Base-by-base conservation (phyloP, 1,284 basidiomycete species). In the Phellopilus nigrolimitatus region DNA sequence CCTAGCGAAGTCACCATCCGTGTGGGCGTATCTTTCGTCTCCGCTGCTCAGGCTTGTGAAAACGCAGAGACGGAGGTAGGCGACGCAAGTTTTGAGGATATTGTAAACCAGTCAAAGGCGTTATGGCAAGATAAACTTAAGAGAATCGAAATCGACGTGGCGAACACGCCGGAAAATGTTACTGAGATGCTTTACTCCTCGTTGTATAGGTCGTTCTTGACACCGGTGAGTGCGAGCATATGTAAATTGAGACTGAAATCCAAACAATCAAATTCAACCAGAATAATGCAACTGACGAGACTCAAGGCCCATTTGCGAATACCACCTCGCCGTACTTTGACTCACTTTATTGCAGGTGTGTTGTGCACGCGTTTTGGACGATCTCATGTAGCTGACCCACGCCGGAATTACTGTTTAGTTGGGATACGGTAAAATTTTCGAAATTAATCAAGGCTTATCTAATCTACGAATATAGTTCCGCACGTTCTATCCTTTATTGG, bases 131-230 rank as follows among this genome's bases (percentile, higher is more conserved):
- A 82, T 61, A 80, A 78, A 63, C 67, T 85, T 51, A 73, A 72
- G 55, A 80, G 76, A 63, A 70, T 85, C 43, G 79, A 83, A 61
- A 76, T 85, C 51, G 81, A 84, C 64, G 61, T 84, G 4, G 67
- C 70, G 2, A 70, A 73, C 38, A 83, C 82, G 0, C 76, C 79
- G 4, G 61, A 70, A 22, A 82, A 84, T 61, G 67, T 84, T n/a
- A 84, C 81, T 4, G 81, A 84, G 65, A 68, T 85, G 74, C 60
- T 84, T n/a, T 85, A 85, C 63, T 82, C 81, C 2, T 82, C 80
- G 8, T 59, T 84, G 51, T 84, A 84, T 64, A 74, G 81, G 31
- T 68, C 79, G 8, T 75, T 74, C 5, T 67, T 85, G 58, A 84
- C 82, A 8, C 82, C 82, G 41, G 80, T 80, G 56, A 56, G 74